phyloP scores from a whole-genome alignment of 495 filamentous ascomycete genomes.

The Chlorociboria aeruginascens region DNA sequence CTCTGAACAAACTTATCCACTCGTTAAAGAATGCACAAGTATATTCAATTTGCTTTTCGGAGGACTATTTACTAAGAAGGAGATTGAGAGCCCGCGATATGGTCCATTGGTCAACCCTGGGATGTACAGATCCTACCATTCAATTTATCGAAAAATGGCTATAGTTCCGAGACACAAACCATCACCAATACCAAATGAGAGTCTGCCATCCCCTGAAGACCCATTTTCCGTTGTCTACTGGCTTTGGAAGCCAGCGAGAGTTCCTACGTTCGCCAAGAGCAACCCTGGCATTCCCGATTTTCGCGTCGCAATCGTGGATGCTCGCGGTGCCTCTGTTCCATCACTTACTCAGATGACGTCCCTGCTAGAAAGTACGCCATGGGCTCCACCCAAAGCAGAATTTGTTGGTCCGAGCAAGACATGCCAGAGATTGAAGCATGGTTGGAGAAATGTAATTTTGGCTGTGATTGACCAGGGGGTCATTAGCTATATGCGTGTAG shows the following conservation, averaged over 20 bases:
- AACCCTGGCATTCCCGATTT: constrained; percentile 70
- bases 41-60: constrained; percentile 18
- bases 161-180: constrained; percentile 69
- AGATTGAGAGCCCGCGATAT: constrained; percentile 12
- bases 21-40: constrained; percentile 1
- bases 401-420: constrained; percentile 31
- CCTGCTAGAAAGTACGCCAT: constrained; percentile 56
- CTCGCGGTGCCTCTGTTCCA: constrained; percentile 58
- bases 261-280: constrained; percentile 57
- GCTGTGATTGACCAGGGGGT: constrained; percentile 85
- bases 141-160: constrained; percentile 64
- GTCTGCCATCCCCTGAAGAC: constrained; percentile 20
- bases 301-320: constrained; percentile 65
- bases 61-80: constrained; percentile 10
- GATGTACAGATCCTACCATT: constrained; percentile 66
- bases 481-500: constrained; percentile 72
- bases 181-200: constrained; percentile 18
- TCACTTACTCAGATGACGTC: constrained; percentile 55
- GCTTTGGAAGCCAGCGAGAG: constrained; percentile 62
- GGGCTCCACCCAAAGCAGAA: constrained; percentile 41
- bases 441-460: constrained; percentile 70
- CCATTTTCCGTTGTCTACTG: constrained; percentile 65
- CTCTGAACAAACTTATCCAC: background rate
- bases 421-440: constrained; percentile 69
- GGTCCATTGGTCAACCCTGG: constrained; percentile 68